Base-by-base conservation (phyloP, 1,284 basidiomycete genomes). In the Neolentinus lepideus region DNA sequence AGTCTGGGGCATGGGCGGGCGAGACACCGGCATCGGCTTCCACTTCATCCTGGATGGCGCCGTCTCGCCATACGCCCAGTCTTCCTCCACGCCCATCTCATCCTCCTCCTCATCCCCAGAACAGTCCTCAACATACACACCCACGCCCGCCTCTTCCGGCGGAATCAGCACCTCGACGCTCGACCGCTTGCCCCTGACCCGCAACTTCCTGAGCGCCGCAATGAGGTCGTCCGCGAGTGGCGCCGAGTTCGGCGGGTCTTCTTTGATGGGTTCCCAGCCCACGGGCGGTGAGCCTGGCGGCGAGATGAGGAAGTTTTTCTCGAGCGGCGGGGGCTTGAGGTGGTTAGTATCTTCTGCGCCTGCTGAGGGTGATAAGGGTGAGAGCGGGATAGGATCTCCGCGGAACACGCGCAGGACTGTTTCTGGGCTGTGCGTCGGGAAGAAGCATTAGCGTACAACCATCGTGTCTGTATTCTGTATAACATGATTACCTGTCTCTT, bases 281-380 rank as follows among this genome's bases (percentile, higher is more conserved):
- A 97, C 87, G 0, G 96, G 96, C 0, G 97, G 96, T 0, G 92
- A 95, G n/a, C 96, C 97, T 1, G 97, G 97, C 0, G 96, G 96
- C 0, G 94, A 98, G 62, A 99, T 96, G 54, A 99, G 80, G 72
- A 98, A 98, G 73, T 99, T 98, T 73, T 92, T 92, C 63, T 93
- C 89, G 36, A 85, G 66, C 0, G 79, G 74, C 0, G 96, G 96
- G 0, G 92, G 92, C 26, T 78, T 80, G 48, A 98, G 81, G 63
- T 88, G 81, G 59, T 76, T 75, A 19, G 71, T 73, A 53, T 76
- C 47, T 73, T 43, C 75, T 61, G 12, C 67, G 61, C 59, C 25
- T 62, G 72, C 67, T 43, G 38, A 43, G 16, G 38, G 38, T 43
- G 72, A 69, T 58, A 70, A 75, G 61, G 66, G 73, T 61, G 73